Evolutionary conservation across 352 stramenopile genomes (phyloP).

Genomic region (Achlya hypogyna): DNA sequence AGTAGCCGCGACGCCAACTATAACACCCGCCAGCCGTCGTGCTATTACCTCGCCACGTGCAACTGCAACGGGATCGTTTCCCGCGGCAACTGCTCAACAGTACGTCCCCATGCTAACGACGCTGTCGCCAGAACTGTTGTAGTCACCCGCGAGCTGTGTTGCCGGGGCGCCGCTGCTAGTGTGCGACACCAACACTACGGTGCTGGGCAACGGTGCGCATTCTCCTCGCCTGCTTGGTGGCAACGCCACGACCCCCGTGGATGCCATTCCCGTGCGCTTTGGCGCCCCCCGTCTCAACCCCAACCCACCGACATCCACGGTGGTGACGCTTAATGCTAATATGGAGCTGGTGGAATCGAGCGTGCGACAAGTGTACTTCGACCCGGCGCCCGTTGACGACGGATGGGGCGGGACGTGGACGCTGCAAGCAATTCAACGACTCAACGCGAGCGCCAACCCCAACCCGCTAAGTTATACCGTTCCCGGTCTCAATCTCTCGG

Average conservation of each 20-base stretch:
- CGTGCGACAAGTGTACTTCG: background rate
- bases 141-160: background rate
- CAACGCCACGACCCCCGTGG: background rate
- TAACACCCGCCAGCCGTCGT: conserved; percentile 45
- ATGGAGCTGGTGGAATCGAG: background rate
- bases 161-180: conserved; percentile 2
- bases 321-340: background rate
- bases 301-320: conserved; percentile 8
- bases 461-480: conserved; percentile 8
- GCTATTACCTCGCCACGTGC: conserved; percentile 50
- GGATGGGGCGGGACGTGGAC: conserved; percentile 17
- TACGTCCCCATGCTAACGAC: background rate
- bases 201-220: background rate
- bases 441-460: conserved; percentile 3
- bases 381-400: conserved; percentile 6
- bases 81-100: background rate
- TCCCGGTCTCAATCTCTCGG: background rate
- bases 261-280: conserved; percentile 9
- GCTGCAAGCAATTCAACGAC: background rate
- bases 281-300: conserved; percentile 4
- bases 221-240: background rate
- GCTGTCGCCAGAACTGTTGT: background rate
- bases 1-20: conserved; percentile 55
- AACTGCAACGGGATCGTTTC: background rate
- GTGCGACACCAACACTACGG: background rate